A percentile compares a stretch with the other conserved stretches of the same genome.
phyloP scores from a whole-genome alignment of 2,329 filamentous ascomycete genomes.

The Drechslerella coelobrocha region DNA sequence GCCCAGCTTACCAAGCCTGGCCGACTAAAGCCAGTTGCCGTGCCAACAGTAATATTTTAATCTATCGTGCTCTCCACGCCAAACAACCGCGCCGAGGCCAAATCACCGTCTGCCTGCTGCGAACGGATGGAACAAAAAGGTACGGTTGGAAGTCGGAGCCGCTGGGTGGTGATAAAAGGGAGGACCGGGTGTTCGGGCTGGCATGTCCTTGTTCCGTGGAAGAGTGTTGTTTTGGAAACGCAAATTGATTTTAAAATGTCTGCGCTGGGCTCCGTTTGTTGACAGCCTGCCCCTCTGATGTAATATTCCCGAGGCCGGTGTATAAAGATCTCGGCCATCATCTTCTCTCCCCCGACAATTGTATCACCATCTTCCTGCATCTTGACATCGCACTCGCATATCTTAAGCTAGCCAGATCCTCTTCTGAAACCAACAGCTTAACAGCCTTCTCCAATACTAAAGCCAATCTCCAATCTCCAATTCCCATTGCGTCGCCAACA shows the following conservation, averaged over 20 bases:
- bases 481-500: conserved; percentile 1
- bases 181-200: background rate
- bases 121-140: conserved; percentile 18
- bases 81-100: background rate
- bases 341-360: background rate
- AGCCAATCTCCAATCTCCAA: background rate
- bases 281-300: conserved; percentile 21
- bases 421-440: background rate
- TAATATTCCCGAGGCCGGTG: conserved; percentile 14
- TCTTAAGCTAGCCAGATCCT: background rate
- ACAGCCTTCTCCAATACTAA: too few relatives aligned
- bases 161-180: background rate
- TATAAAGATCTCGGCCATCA: conserved; percentile 13
- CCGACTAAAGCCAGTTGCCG: conserved; percentile 10
- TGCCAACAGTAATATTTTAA: conserved; percentile 19
- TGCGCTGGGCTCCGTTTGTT: conserved; percentile 31
- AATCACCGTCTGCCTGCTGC: conserved; percentile 21
- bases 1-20: background rate
- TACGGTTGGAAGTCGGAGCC: background rate
- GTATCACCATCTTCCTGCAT: conserved; percentile 7
- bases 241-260: conserved; percentile 8
- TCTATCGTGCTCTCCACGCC: too few relatives aligned
- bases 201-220: conserved; percentile 22
- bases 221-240: conserved; percentile 48
- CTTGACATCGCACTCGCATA: background rate